Base-by-base conservation (phyloP, 495 filamentous ascomycete species). In the Penicillium chermesinum region DNA sequence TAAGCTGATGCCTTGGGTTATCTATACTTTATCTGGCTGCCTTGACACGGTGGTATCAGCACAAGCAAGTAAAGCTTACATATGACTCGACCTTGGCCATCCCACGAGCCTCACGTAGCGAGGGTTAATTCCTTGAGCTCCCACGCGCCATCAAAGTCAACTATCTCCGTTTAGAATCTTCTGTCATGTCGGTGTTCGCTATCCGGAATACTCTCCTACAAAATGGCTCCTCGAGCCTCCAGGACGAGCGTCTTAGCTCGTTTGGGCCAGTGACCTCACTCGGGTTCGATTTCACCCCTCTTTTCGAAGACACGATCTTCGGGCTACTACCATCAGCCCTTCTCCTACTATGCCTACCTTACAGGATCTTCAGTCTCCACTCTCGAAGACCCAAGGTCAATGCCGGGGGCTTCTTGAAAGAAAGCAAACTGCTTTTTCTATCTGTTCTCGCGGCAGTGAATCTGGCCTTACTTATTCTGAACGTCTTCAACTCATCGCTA, bases 261-360 rank as follows among this genome's bases (percentile, higher is more conserved):
- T 44, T 44, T 35, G 42, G 42, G 3, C 42, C 42, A 7, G 30
- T 15, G 14, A 20, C 25, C 3, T 30, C 22, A 4, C 12, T 16
- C 1, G 33, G 32, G 1, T 46, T 46, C 13, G 43, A 46, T 13
- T 46, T 46, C n/a, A 46, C 43, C 2, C 43, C 43, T 7, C 33
- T 46, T 25, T 46, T 46, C 9, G 43, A 46, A 37, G 43, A 46
- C 14, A 8, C 33, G 2, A 25, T 46, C 18, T 12, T 46, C 18
- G 34, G 30, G 19, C 20, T 46, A 10, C 3, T 46, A 5, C 43
- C 43, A 21, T 46, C 43, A 2, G 33, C 43, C 7, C 19, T 46
- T 6, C 32, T 46, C 5, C n/a, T 46, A 7, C 3, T 46, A 10
- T 37, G 18, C 6, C 9, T 46, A 8, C 43, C 43, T 14, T 37